Evolutionary conservation across 192 early-diverging fungal genomes (phyloP).

Genomic region (Pecoramyces ruminantium): DNA sequence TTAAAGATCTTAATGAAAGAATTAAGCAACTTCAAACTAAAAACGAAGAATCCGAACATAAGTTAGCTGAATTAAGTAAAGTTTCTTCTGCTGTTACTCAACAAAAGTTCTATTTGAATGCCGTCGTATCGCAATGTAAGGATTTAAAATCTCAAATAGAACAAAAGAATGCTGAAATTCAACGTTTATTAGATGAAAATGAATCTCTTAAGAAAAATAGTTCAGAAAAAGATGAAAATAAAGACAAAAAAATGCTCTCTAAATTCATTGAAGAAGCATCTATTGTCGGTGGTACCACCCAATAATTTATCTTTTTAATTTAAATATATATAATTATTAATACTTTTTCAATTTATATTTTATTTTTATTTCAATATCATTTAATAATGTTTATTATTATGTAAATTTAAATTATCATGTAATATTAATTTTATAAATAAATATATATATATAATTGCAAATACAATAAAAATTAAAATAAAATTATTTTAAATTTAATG

Average conservation of each 20-base stretch:
- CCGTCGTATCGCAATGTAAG: neutral
- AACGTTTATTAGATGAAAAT: neutral
- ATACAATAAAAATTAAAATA: too few relatives aligned
- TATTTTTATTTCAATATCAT: too few relatives aligned
- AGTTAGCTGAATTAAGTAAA: too few relatives aligned
- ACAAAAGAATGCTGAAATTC: neutral
- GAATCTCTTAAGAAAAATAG: neutral
- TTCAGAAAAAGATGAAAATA: neutral
- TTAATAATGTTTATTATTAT: too few relatives aligned
- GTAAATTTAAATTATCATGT: too few relatives aligned
- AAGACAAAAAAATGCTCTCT: neutral
- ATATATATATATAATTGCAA: too few relatives aligned
- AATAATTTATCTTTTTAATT: too few relatives aligned
- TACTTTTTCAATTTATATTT: too few relatives aligned
- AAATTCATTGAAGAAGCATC: neutral
- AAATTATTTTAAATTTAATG: too few relatives aligned
- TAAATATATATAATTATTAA: too few relatives aligned
- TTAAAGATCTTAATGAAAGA: neutral
- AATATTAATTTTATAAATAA: too few relatives aligned
- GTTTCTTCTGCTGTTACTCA: neutral
- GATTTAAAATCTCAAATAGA: neutral
- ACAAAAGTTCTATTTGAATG: neutral
- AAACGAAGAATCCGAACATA: neutral
- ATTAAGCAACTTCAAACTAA: neutral
- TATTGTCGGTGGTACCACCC: neutral